These are phyloP conservation scores for Fusarium sacchari DNA, from an alignment of 2,329 filamentous ascomycete genomes.

Conservation along the genomic window DNA sequence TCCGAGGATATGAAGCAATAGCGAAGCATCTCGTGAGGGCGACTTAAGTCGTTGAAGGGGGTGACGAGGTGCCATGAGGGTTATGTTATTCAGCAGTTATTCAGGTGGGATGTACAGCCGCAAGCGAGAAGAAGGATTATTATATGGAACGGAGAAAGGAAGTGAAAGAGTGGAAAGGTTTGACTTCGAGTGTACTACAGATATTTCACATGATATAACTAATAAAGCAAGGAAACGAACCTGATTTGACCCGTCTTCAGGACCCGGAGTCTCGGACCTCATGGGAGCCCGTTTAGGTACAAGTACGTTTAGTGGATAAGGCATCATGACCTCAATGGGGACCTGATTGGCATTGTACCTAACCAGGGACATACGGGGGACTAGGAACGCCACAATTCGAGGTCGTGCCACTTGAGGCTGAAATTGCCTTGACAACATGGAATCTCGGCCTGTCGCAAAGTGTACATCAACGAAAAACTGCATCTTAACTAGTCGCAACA, in stretches of 20 bases:
- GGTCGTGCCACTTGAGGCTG: conserved; percentile 42
- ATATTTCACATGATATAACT: conserved; percentile 2
- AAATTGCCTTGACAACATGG: conserved; percentile 19
- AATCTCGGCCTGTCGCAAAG: conserved; percentile 20
- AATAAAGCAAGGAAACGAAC: conserved; percentile 9
- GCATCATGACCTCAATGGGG: conserved; percentile 41
- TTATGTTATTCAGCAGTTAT: not conserved
- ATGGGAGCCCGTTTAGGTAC: conserved; percentile 20
- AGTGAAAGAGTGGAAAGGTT: not conserved
- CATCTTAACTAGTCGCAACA: conserved; percentile 3
- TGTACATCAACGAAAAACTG: conserved; percentile 13
- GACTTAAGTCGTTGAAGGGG: conserved; percentile 73
- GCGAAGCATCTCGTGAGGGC: conserved; percentile 71
- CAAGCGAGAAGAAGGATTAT: not conserved
- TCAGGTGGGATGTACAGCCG: not conserved
- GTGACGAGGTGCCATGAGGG: conserved; percentile 58
- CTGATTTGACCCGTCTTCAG: not conserved
- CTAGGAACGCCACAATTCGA: conserved; percentile 32
- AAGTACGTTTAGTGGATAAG: not conserved
- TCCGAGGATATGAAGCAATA: conserved; percentile 67
- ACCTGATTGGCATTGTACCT: not conserved
- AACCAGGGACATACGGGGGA: too few relatives aligned
- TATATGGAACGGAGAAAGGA: not conserved
- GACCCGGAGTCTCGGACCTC: conserved; percentile 31
- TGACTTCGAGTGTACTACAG: not conserved